Base-by-base conservation (phyloP, 495 filamentous ascomycete species). In the Penicillium coprophilum region DNA sequence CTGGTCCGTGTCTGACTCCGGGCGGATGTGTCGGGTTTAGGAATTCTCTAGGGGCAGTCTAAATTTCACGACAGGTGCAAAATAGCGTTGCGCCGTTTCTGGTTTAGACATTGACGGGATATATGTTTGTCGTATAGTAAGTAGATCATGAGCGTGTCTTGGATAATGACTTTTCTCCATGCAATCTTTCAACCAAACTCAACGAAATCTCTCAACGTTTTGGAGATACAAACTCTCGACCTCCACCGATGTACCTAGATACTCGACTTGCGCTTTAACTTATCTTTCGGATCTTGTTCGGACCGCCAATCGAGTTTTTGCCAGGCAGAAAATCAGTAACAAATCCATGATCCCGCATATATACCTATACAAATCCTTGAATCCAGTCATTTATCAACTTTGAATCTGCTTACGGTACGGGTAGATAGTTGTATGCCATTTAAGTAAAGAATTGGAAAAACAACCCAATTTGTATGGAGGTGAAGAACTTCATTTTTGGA, bases 21-120 rank as follows among this genome's bases (percentile, higher is more conserved):
- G 69, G 6, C 66, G 69, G 3, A 71, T 71, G 69, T 71, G 69
- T 48, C 58, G 52, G 13, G 55, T 55, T 43, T 52, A 59, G 31
- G 51, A 57, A 3, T 43, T 6, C 13, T n/a, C 6, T n/a, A n/a
- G n/a, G 13, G n/a, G 61, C 19, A 50, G 27, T 27, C 28, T 36
- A 13, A n/a, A 38, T 38, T 38, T 38, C n/a, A 17, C 17, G 24
- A 27, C 24, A 27, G 23, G 5, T 38, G n/a, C 45, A 47, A 11
- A 46, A n/a, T 10, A 47, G 27, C 44, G 20, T 40, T 50, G 2
- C 23, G 19, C 12, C 13, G 1, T 39, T 27, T 15, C 1, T 50
- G 32, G 21, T 28, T 50, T 24, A 39, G 34, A 39, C 28, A 20
- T 28, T 36, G 13, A 40, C 28, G 12, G 10, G n/a, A n/a, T 50